A percentile compares a stretch with the other conserved stretches of the same genome.
These are phyloP conservation scores for Parasarocladium wereldwijsianum DNA, from an alignment of 2,329 filamentous ascomycete genomes.

Conservation along the genomic window DNA sequence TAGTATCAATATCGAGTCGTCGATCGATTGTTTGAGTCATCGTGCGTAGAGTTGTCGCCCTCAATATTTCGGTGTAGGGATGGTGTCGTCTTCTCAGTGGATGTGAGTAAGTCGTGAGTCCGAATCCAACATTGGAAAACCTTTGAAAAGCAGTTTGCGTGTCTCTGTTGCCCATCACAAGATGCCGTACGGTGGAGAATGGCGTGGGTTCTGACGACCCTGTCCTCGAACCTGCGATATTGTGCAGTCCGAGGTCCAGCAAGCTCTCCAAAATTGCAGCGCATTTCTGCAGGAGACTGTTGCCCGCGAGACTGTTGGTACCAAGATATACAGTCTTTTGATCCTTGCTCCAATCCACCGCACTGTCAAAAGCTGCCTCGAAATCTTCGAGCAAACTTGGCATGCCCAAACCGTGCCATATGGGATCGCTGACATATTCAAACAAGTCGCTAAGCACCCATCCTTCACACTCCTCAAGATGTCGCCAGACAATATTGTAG, in stretches of 20 bases:
- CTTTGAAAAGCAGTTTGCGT: not conserved
- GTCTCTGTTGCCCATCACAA: not conserved
- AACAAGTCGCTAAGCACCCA: not conserved
- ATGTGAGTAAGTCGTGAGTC: not conserved
- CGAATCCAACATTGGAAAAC: not conserved
- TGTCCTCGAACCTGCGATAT: not conserved
- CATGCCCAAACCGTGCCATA: not conserved
- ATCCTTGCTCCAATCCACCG: not conserved
- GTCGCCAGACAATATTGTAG: constrained; percentile 2
- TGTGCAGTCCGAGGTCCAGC: not conserved
- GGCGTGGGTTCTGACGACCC: not conserved
- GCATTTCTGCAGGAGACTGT: not conserved
- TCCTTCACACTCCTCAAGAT: not conserved
- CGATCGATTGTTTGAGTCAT: too few species aligned
- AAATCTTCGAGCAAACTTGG: not conserved
- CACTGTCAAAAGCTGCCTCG: not conserved
- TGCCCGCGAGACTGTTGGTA: not conserved
- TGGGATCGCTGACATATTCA: not conserved
- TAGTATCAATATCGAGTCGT: too few species aligned
- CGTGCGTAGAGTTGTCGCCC: too few species aligned
- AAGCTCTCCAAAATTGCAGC: not conserved
- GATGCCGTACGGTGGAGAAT: not conserved
- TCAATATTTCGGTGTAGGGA: not conserved
- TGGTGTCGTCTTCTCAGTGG: not conserved
- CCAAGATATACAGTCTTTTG: not conserved